phyloP scores from a whole-genome alignment of 306 rosid species.

The Begonia fuchsioides region DNA sequence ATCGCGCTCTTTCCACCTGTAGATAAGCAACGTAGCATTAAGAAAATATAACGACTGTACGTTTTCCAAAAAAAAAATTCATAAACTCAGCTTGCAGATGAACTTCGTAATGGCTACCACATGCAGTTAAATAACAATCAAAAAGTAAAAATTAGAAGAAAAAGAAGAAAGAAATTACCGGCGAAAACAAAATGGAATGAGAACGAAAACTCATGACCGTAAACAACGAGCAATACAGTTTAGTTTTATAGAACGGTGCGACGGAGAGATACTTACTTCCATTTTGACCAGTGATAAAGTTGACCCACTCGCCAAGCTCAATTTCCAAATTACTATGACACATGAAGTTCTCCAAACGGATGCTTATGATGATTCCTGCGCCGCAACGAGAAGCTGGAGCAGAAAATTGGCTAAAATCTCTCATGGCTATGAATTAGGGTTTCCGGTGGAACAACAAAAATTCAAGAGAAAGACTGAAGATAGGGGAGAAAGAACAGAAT shows the following conservation, averaged over 20 bases:
- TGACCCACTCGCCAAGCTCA: slow-evolving; percentile 54
- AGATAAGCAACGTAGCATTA: too few relatives aligned
- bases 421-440: slow-evolving; percentile 6
- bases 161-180: too few relatives aligned
- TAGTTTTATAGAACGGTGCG: neutral
- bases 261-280: slow-evolving; percentile 43
- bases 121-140: too few relatives aligned
- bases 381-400: slow-evolving; percentile 13
- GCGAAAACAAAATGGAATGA: neutral
- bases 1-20: slow-evolving; percentile 95
- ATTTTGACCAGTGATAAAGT: slow-evolving; percentile 82
- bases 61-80: too few relatives aligned
- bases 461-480: neutral
- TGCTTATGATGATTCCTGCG: slow-evolving; percentile 50
- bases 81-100: too few relatives aligned
- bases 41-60: too few relatives aligned
- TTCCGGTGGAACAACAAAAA: neutral
- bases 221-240: neutral
- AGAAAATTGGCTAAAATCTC: slow-evolving; percentile 3
- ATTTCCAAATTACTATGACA: slow-evolving; percentile 65
- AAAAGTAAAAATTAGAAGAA: too few relatives aligned
- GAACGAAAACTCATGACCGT: neutral
- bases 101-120: too few relatives aligned
- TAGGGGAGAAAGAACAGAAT: neutral
- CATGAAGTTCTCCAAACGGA: slow-evolving; percentile 84